A percentile compares a stretch with the other conserved stretches of the same genome.
These are phyloP conservation scores for Epithele typhae DNA, from an alignment of 768 basidiomycete species.

Conservation along the genomic window DNA sequence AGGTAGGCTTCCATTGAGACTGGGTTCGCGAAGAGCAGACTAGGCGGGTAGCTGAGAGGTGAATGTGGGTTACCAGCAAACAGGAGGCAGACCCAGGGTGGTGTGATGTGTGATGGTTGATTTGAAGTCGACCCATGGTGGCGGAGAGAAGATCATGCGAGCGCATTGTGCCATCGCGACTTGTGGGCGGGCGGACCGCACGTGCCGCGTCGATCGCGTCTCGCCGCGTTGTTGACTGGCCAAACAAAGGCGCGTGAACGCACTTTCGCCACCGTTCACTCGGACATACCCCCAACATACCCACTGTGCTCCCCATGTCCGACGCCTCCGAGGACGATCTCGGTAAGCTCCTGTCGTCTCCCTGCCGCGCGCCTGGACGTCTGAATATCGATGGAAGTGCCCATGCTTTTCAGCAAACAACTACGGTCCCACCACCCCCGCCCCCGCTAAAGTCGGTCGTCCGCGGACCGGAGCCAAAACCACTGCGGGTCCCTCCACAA, in stretches of 20 bases:
- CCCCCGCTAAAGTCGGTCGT: constrained; percentile 21
- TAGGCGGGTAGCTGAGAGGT: too few relatives aligned
- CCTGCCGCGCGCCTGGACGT: constrained; percentile 1
- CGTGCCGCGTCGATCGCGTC: neutral
- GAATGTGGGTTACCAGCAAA: too few relatives aligned
- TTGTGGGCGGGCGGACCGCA: too few relatives aligned
- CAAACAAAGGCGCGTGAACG: constrained; percentile 14
- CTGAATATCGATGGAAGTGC: constrained; percentile 9
- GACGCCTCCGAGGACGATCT: constrained; percentile 22
- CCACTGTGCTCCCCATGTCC: constrained; percentile 13
- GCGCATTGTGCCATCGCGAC: too few relatives aligned
- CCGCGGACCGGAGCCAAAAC: constrained; percentile 14
- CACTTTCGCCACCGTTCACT: neutral
- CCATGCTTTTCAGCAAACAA: constrained; percentile 12
- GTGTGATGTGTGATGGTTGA: too few relatives aligned
- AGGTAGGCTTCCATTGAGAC: constrained; percentile 20
- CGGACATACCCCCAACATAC: neutral
- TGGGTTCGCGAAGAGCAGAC: neutral
- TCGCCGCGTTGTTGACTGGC: constrained; percentile 1
- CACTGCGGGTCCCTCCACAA: constrained; percentile 22
- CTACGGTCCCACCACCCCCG: constrained; percentile 29
- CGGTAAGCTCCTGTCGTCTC: constrained; percentile 11
- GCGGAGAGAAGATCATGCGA: too few relatives aligned
- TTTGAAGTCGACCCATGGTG: too few relatives aligned
- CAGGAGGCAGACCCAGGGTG: too few relatives aligned